phyloP scores from a whole-genome alignment of 1,284 basidiomycete genomes.

The Dichomitus squalens region DNA sequence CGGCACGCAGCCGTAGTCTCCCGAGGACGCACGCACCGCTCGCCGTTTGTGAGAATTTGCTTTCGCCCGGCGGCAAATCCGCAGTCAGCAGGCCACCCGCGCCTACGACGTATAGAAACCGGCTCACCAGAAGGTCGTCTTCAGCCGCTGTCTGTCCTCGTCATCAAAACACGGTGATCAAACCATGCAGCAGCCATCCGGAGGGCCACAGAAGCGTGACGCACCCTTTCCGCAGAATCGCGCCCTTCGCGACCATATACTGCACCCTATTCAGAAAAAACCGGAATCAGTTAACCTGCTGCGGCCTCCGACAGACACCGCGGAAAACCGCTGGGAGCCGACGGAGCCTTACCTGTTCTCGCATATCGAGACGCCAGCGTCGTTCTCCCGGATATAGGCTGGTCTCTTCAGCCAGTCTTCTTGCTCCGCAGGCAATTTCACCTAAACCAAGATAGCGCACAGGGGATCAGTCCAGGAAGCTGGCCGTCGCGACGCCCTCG shows the following conservation, averaged over 20 bases:
- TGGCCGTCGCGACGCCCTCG: background rate
- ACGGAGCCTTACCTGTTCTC: conserved; percentile 65
- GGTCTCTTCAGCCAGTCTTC: conserved; percentile 82
- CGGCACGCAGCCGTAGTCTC: conserved; percentile 1
- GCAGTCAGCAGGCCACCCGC: conserved; percentile 16
- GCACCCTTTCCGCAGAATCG: conserved; percentile 80
- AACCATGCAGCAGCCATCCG: conserved; percentile 16
- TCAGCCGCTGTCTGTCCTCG: conserved; percentile 63
- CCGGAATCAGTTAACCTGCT: conserved; percentile 9
- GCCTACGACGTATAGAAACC: conserved; percentile 17
- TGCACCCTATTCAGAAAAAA: conserved; percentile 55
- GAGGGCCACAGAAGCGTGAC: conserved; percentile 16
- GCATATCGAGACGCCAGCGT: conserved; percentile 73
- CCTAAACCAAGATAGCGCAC: conserved; percentile 40
- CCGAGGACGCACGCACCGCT: conserved; percentile 50
- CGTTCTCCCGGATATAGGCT: conserved; percentile 76
- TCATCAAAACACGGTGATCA: conserved; percentile 24
- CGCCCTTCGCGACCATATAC: conserved; percentile 81
- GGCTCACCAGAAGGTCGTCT: conserved; percentile 75
- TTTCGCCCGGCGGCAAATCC: conserved; percentile 34
- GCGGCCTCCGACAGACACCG: conserved; percentile 21
- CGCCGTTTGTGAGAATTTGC: conserved; percentile 71
- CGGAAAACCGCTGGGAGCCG: conserved; percentile 6
- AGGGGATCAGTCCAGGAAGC: background rate
- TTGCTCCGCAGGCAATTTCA: conserved; percentile 79